These are phyloP conservation scores for Solanum paucissectum DNA, from an alignment of 257 asterid species.

Conservation along the genomic window DNA sequence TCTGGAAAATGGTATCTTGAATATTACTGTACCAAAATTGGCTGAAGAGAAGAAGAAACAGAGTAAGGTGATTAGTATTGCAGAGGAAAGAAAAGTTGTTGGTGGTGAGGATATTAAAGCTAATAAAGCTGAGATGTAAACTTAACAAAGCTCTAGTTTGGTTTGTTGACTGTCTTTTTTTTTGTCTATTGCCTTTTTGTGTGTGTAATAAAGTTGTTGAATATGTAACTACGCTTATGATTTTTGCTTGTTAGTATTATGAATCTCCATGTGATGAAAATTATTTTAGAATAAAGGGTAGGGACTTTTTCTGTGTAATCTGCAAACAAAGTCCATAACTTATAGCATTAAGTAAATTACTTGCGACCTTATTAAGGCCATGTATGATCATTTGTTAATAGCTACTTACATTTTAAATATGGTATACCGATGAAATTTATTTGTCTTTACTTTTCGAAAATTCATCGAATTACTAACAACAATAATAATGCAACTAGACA, in stretches of 20 bases:
- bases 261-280: neutral
- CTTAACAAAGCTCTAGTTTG: neutral
- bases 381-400: neutral
- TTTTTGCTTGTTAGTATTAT: no score
- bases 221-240: neutral
- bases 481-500: neutral
- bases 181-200: neutral
- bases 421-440: neutral
- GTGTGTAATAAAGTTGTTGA: neutral
- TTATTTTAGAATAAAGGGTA: neutral
- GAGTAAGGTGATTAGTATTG: neutral
- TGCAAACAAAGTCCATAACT: neutral
- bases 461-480: neutral
- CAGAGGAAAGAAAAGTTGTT: neutral
- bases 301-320: neutral
- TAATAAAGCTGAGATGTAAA: neutral
- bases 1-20: neutral
- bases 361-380: neutral
- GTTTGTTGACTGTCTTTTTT: neutral
- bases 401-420: neutral
- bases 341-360: neutral
- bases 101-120: neutral
- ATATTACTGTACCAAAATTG: neutral
- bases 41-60: neutral
- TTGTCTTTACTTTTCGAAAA: neutral